These are phyloP conservation scores for Talaromyces atroroseus DNA, from an alignment of 2,329 filamentous ascomycete genomes.

Conservation along the genomic window DNA sequence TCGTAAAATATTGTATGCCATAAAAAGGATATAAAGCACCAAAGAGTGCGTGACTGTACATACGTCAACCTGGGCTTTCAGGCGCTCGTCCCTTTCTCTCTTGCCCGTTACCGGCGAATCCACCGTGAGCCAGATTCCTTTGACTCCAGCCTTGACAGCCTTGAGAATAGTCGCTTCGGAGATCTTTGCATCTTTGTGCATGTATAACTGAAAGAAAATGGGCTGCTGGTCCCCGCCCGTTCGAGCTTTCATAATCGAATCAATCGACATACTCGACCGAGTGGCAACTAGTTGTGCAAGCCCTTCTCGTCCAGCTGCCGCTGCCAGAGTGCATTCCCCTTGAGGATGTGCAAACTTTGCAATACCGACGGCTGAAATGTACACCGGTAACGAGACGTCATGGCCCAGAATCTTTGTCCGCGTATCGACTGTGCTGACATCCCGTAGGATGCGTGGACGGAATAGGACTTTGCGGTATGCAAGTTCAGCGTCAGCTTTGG, in stretches of 20 bases:
- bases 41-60: conserved; percentile 12
- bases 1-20: neutral
- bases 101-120: conserved; percentile 31
- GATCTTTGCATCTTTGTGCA: conserved; percentile 26
- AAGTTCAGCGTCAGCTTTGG: conserved; percentile 38
- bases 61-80: conserved; percentile 24
- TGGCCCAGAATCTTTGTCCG: conserved; percentile 28
- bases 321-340: conserved; percentile 39
- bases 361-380: conserved; percentile 39
- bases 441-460: conserved; percentile 42
- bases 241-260: conserved; percentile 30
- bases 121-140: conserved; percentile 30
- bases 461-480: conserved; percentile 44
- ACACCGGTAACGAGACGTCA: conserved; percentile 34
- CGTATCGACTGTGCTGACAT: conserved; percentile 35
- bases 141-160: conserved; percentile 24
- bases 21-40: neutral
- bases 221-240: conserved; percentile 18
- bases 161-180: conserved; percentile 23
- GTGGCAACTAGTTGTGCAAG: conserved; percentile 35
- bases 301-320: conserved; percentile 33
- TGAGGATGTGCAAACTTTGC: conserved; percentile 41
- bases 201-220: conserved; percentile 36
- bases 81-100: conserved; percentile 27
- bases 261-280: conserved; percentile 37